These are phyloP conservation scores for Exophiala calicioides DNA, from an alignment of 2,329 filamentous ascomycete genomes.

Conservation along the genomic window DNA sequence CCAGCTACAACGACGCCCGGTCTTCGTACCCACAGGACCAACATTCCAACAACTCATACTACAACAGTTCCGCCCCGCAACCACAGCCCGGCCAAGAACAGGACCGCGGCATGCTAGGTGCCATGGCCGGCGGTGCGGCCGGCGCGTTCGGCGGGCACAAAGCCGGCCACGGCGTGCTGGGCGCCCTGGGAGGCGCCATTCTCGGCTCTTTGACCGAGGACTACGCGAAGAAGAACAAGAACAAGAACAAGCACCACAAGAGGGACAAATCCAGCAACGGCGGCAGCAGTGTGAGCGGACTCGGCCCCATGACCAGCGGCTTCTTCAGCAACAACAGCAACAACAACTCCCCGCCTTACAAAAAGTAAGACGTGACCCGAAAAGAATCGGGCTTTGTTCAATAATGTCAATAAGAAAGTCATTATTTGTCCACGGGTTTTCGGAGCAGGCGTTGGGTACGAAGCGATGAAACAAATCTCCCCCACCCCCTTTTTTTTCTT, in stretches of 20 bases:
- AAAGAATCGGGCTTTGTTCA: too few species aligned
- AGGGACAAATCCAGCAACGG: slow-evolving; percentile 25
- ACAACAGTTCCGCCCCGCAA: slow-evolving; percentile 12
- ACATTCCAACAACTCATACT: slow-evolving; percentile 1
- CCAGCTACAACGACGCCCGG: not conserved
- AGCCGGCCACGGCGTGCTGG: slow-evolving; percentile 57
- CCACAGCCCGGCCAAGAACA: slow-evolving; percentile 39
- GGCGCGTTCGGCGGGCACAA: slow-evolving; percentile 60
- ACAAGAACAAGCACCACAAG: slow-evolving; percentile 37
- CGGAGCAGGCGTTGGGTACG: slow-evolving; percentile 13
- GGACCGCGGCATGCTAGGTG: slow-evolving; percentile 59
- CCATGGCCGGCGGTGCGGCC: slow-evolving; percentile 58
- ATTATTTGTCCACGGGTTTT: slow-evolving; percentile 1
- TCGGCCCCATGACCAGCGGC: slow-evolving; percentile 15
- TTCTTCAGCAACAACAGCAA: slow-evolving; percentile 18
- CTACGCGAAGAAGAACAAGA: slow-evolving; percentile 50
- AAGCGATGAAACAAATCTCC: not conserved
- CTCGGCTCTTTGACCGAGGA: slow-evolving; percentile 57
- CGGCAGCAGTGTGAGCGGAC: not conserved
- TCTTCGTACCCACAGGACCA: not conserved
- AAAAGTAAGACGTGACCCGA: slow-evolving; percentile 7
- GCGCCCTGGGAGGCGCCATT: slow-evolving; percentile 59
- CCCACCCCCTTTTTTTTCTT: not conserved
- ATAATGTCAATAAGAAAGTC: too few species aligned
- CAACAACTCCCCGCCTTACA: too few species aligned